phyloP scores from a whole-genome alignment of 1,284 basidiomycete species.

The Pyrrhoderma noxium region DNA sequence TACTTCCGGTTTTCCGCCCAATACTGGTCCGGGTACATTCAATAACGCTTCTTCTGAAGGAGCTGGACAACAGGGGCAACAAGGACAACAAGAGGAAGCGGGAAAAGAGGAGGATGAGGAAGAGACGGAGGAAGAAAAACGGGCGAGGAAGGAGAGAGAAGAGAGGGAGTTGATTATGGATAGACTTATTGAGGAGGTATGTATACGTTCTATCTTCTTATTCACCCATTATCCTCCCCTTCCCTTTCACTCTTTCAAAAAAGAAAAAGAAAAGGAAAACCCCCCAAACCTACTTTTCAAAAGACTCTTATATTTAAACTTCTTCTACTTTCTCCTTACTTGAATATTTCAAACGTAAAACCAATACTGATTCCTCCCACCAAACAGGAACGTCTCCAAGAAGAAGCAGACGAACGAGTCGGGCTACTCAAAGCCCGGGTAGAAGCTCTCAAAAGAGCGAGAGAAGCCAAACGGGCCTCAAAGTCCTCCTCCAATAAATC shows the following conservation, averaged over 20 bases:
- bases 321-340: too few relatives aligned
- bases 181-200: conserved; percentile 58
- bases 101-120: conserved; percentile 23
- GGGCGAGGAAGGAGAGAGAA: conserved; percentile 50
- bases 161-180: conserved; percentile 80
- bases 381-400: conserved; percentile 59
- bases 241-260: neutral
- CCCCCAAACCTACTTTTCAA: too few relatives aligned
- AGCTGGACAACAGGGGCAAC: too few relatives aligned
- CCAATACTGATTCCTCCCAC: too few relatives aligned
- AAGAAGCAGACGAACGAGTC: conserved; percentile 76
- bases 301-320: too few relatives aligned
- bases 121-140: conserved; percentile 28
- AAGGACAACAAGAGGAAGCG: conserved; percentile 10
- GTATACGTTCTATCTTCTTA: neutral
- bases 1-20: conserved; percentile 47
- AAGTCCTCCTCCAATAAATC: conserved; percentile 24
- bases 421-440: conserved; percentile 53
- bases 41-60: too few relatives aligned
- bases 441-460: conserved; percentile 51
- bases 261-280: too few relatives aligned
- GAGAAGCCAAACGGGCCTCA: conserved; percentile 35
- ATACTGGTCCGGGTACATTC: conserved; percentile 22
- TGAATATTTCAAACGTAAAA: too few relatives aligned
- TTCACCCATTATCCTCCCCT: neutral